Conservation (phyloP, 2,329 filamentous ascomycete genomes). For the Claviceps fusiformis region DNA sequence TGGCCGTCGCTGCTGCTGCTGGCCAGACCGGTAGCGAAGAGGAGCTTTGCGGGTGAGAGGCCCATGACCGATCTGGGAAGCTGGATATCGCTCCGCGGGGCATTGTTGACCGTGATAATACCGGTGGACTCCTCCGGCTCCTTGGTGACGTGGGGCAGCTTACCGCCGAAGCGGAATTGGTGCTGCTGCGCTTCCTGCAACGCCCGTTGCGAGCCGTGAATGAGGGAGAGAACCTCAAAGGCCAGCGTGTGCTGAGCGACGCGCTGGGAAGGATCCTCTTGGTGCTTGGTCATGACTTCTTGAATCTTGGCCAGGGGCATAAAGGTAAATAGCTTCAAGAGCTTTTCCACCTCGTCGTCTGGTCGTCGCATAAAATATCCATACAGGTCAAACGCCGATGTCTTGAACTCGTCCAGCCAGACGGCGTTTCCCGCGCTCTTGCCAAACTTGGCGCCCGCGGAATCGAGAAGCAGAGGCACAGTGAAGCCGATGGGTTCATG, state of each 20-base stretch:
- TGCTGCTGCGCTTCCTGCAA: conserved; percentile 45
- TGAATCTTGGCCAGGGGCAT: conserved; percentile 58
- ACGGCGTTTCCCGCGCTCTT: conserved; percentile 90
- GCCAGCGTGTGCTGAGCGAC: conserved; percentile 74
- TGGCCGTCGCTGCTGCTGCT: conserved; percentile 42
- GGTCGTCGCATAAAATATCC: conserved; percentile 75
- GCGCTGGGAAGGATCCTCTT: conserved; percentile 53
- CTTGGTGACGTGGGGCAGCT: conserved; percentile 17
- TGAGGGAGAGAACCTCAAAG: conserved; percentile 64
- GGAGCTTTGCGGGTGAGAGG: conserved; percentile 43
- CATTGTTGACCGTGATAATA: conserved; percentile 30
- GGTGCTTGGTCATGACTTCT: conserved; percentile 54
- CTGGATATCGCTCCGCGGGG: conserved; percentile 39
- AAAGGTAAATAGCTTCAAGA: conserved; percentile 86
- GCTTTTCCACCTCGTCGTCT: conserved; percentile 67
- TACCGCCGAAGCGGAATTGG: conserved; percentile 30
- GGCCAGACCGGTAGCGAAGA: conserved; percentile 46
- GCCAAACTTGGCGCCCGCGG: conserved; percentile 79
- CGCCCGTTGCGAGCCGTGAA: conserved; percentile 58
- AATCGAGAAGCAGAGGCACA: conserved; percentile 75
- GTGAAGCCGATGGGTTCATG: conserved; percentile 71
- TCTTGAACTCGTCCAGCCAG: conserved; percentile 78
- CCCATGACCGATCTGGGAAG: conserved; percentile 45
- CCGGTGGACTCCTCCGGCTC: conserved; percentile 17
- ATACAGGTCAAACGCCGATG: conserved; percentile 74